phyloP scores from a whole-genome alignment of 2,329 filamentous ascomycete species.

The Metarhizium anisopliae region DNA sequence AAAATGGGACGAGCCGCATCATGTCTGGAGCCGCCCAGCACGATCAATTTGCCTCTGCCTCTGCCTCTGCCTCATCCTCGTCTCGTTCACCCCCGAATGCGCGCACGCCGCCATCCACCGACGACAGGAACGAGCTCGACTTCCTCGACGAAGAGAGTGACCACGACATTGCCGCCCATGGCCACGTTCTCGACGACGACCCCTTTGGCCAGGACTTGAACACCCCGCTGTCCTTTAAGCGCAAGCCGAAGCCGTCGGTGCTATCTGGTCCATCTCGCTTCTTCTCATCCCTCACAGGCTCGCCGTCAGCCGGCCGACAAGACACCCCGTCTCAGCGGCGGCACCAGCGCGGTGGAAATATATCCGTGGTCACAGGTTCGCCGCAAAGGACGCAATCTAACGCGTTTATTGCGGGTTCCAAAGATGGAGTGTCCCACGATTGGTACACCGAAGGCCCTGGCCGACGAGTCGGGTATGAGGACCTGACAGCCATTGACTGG shows the following conservation, averaged over 20 bases:
- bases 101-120: slow-evolving; percentile 18
- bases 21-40: slow-evolving; percentile 30
- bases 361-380: slow-evolving; percentile 8
- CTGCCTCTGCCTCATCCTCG: slow-evolving; percentile 25
- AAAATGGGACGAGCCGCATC: slow-evolving; percentile 30
- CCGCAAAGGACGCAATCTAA: slow-evolving; percentile 5
- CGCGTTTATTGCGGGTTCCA: slow-evolving; percentile 19
- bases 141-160: slow-evolving; percentile 32
- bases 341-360: not conserved
- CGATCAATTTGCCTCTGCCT: slow-evolving; percentile 22
- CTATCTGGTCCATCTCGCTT: slow-evolving; percentile 38
- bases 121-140: slow-evolving; percentile 39
- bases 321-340: not conserved
- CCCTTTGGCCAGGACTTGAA: slow-evolving; percentile 41
- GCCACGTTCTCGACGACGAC: slow-evolving; percentile 43
- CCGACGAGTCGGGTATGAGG: slow-evolving; percentile 85
- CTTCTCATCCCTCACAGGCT: slow-evolving; percentile 37
- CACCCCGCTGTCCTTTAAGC: slow-evolving; percentile 60
- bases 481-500: slow-evolving; percentile 97
- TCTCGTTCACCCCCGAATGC: slow-evolving; percentile 17
- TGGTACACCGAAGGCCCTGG: slow-evolving; percentile 90
- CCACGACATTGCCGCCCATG: slow-evolving; percentile 17
- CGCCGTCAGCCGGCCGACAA: slow-evolving; percentile 2
- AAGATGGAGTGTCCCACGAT: slow-evolving; percentile 50
- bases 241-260: slow-evolving; percentile 47